These are phyloP conservation scores for Baorangia bicolor DNA, from an alignment of 768 basidiomycete species.

Conservation along the genomic window DNA sequence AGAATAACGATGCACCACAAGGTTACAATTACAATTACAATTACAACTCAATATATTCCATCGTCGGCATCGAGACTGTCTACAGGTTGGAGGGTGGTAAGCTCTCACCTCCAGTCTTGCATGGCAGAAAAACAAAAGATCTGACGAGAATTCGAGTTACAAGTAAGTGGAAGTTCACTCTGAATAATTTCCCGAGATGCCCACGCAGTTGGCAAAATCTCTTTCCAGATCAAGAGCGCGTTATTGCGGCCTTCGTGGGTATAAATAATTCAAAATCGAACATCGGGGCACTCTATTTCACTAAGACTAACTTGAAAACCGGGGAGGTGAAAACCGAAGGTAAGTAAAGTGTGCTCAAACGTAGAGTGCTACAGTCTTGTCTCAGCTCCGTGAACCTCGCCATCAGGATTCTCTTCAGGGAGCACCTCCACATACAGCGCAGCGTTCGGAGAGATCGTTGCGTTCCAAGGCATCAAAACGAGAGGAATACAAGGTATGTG, in stretches of 20 bases:
- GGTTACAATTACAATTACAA: too few relatives aligned
- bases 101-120: background rate
- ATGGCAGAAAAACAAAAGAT: background rate
- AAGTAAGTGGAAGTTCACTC: background rate
- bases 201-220: background rate
- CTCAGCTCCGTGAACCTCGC: background rate
- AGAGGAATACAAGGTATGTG: background rate
- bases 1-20: too few relatives aligned
- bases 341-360: background rate
- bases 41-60: too few relatives aligned
- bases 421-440: background rate
- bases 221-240: background rate
- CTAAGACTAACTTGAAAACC: background rate
- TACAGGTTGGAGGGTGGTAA: background rate
- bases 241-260: background rate
- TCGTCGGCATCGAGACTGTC: background rate
- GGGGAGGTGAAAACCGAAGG: background rate
- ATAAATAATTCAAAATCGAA: too few relatives aligned
- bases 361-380: background rate
- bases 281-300: background rate
- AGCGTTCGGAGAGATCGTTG: background rate
- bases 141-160: background rate
- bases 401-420: too few relatives aligned
- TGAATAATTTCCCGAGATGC: too few relatives aligned
- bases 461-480: background rate